phyloP scores from a whole-genome alignment of 805 yeast species.

The Grigorovia jiainica region DNA sequence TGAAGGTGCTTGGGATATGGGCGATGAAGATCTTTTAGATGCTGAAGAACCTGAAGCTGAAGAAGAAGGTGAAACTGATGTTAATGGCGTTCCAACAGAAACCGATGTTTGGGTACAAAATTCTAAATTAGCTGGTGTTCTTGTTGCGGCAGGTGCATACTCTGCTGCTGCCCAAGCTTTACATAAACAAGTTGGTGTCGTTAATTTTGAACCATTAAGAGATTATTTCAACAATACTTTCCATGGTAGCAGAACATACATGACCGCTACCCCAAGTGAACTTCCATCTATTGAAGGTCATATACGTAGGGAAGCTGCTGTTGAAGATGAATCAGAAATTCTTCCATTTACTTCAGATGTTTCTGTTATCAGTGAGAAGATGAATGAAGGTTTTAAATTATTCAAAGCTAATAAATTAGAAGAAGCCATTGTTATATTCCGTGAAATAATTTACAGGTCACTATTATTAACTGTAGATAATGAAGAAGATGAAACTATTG shows the following conservation, averaged over 20 bases:
- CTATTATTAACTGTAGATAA: conserved; percentile 61
- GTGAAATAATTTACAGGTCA: conserved; percentile 67
- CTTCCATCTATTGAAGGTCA: conserved; percentile 61
- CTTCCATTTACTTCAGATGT: conserved; percentile 71
- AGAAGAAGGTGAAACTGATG: conserved; percentile 32
- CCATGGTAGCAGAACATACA: conserved; percentile 63
- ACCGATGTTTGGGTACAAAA: conserved; percentile 76
- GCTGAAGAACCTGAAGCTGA: conserved; percentile 44
- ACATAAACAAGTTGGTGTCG: conserved; percentile 81
- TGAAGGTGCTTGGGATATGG: conserved; percentile 73
- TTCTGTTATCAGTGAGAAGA: conserved; percentile 49
- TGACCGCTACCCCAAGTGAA: conserved; percentile 62
- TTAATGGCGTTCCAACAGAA: conserved; percentile 42
- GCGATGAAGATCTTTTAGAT: conserved; percentile 61
- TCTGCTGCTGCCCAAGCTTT: conserved; percentile 92
- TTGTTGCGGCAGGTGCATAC: conserved; percentile 92
- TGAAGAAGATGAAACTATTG: conserved; percentile 68
- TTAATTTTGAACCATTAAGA: conserved; percentile 80
- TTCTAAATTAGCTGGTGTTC: conserved; percentile 83
- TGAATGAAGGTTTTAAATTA: conserved; percentile 65
- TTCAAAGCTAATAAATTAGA: conserved; percentile 80
- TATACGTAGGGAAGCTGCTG: conserved; percentile 43
- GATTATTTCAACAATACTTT: conserved; percentile 75
- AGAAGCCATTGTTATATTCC: conserved; percentile 71
- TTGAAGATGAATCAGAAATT: conserved; percentile 27